Conservation (phyloP, 345 rosid species). For the Diplotaxis tenuifolia region DNA sequence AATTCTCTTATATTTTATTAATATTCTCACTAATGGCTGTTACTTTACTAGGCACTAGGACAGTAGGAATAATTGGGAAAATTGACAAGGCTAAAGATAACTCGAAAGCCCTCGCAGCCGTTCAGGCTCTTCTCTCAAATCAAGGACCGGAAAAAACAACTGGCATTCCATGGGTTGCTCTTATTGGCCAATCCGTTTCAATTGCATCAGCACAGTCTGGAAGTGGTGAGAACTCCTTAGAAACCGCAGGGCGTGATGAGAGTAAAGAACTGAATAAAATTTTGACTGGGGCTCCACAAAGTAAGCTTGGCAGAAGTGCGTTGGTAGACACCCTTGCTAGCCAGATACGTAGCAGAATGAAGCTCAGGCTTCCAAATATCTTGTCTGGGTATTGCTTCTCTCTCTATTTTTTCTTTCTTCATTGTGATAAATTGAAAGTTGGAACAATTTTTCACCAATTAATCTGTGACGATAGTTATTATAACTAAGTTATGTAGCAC, state of each 20-base stretch:
- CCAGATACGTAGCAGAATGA: constrained; percentile 92
- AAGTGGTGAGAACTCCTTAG: constrained; percentile 76
- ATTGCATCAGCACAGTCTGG: constrained; percentile 89
- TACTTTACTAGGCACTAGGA: constrained; percentile 69
- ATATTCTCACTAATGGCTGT: background rate
- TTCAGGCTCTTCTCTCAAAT: constrained; percentile 86
- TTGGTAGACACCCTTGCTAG: constrained; percentile 85
- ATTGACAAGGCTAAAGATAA: constrained; percentile 94
- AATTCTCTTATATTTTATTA: background rate
- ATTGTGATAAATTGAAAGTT: background rate
- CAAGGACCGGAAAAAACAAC: constrained; percentile 94
- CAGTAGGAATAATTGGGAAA: constrained; percentile 83
- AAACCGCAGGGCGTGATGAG: constrained; percentile 99
- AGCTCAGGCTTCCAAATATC: constrained; percentile 87
- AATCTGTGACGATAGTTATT: background rate
- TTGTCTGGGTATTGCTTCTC: constrained; percentile 74
- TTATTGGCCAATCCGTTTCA: constrained; percentile 94
- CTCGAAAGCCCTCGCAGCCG: constrained; percentile 90
- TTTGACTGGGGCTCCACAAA: constrained; percentile 80
- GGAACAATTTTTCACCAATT: constrained; percentile 8
- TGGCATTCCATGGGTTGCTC: constrained; percentile 96
- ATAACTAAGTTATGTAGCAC: background rate
- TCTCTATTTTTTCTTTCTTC: constrained; percentile 20
- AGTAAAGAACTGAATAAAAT: constrained; percentile 81
- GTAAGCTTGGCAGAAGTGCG: constrained; percentile 93